Evolutionary conservation across 805 yeast species (phyloP), one percentile per base, ranked within the genome.

Genomic region (Metschnikowia vanudenii): DNA sequence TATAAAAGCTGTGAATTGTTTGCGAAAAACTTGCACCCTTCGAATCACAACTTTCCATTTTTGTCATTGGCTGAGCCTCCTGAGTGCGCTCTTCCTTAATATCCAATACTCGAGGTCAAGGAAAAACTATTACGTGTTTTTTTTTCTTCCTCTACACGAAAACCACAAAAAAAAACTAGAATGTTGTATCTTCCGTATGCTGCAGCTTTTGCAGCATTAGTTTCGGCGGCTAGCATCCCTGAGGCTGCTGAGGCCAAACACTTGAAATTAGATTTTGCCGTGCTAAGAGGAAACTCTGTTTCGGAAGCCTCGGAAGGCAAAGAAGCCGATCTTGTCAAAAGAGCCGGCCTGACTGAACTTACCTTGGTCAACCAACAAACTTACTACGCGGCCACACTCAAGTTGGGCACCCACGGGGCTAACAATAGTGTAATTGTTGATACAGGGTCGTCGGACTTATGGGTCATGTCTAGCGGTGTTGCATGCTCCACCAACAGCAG

Each of bases 381-480:
- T 10, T 41, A 39, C 43, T 53, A 53, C 41, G 38, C 39, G 17
- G 42, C 50, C 30, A 41, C 43, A n/a, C n/a, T 51, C 3, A 26
- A 30, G 35, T 9, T 53, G 20, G 57, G 57, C 16, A 39, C 53
- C 11, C 35, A 49, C 16, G 39, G 38, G n/a, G 51, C 47, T 38
- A 19, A 26, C 12, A 62, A 59, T 12, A 58, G 58, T 14, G 71
- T 69, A 3, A 58, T 69, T 51, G 62, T 71, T 7, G 76, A 71
- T 49, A 71, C 76, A 16, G 76, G 76, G 8, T 68, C 74, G 6
- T 66, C 73, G 11, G 76, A 71, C 51, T 63, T 71, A 50, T 71
- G 76, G 76, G 61, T 71, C 32, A 68, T 67, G 69, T 52, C 67
- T 22, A 41, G 39, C 18, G 35, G 32, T 28, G 37, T 38, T 1